phyloP scores from a whole-genome alignment of 176 grass and related monocot genomes.

The Avena eriantha region DNA sequence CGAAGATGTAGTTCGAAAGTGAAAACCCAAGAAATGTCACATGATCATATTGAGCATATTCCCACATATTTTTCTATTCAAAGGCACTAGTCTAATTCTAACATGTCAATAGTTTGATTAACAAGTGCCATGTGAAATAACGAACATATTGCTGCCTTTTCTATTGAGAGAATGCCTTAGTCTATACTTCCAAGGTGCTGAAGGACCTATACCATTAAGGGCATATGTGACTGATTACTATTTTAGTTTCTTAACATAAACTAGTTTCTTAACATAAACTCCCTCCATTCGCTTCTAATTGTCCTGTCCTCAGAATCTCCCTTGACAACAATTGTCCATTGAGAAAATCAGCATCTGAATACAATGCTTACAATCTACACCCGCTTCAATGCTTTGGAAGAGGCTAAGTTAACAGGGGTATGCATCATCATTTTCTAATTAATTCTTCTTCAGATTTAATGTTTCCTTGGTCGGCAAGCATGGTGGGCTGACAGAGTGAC shows the following conservation, averaged over 20 bases:
- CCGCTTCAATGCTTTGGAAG: constrained; percentile 7
- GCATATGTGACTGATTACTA: constrained; percentile 11
- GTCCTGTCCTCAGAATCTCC: background rate
- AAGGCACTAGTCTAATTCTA: constrained; percentile 10
- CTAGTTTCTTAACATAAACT: constrained; percentile 1
- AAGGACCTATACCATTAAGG: background rate
- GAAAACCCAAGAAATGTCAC: background rate
- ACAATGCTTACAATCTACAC: background rate
- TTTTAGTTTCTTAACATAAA: background rate
- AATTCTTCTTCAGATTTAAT: constrained; percentile 5
- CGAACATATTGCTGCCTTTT: background rate
- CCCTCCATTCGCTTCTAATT: background rate
- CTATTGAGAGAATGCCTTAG: background rate
- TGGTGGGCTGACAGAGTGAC: constrained; percentile 9
- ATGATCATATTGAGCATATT: constrained; percentile 14
- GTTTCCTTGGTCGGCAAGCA: background rate
- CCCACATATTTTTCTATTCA: background rate
- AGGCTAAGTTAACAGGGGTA: background rate
- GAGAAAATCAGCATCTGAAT: background rate
- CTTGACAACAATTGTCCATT: background rate
- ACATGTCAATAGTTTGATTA: background rate
- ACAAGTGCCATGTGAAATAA: background rate
- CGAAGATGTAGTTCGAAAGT: background rate
- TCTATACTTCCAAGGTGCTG: constrained; percentile 17
- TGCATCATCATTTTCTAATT: constrained; percentile 5